These are phyloP conservation scores for Penstemon newberryi DNA, from an alignment of 257 asterid species.

Conservation along the genomic window DNA sequence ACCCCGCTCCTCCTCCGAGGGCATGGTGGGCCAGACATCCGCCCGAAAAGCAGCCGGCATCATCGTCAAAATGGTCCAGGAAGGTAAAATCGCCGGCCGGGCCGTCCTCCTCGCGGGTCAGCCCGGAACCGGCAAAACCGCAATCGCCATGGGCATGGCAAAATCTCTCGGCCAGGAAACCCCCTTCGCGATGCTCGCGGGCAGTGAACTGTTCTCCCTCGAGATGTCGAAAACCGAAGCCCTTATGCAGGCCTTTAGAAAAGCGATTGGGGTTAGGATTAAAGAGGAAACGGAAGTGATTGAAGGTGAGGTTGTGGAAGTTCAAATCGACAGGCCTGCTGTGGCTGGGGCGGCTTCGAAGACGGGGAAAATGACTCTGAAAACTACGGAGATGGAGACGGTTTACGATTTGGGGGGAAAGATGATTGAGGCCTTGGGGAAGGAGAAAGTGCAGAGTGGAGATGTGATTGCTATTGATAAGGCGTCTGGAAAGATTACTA, in stretches of 20 bases:
- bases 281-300: slow-evolving; percentile 89
- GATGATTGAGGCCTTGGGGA: slow-evolving; percentile 91
- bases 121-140: slow-evolving; percentile 86
- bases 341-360: slow-evolving; percentile 76
- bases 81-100: slow-evolving; percentile 78
- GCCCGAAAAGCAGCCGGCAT: slow-evolving; percentile 91
- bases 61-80: slow-evolving; percentile 78
- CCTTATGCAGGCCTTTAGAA: slow-evolving; percentile 87
- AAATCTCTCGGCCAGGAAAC: slow-evolving; percentile 85
- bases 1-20: slow-evolving; percentile 71
- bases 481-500: slow-evolving; percentile 84
- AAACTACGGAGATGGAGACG: slow-evolving; percentile 92
- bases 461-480: slow-evolving; percentile 89
- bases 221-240: slow-evolving; percentile 94
- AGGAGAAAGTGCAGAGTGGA: slow-evolving; percentile 94
- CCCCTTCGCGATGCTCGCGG: slow-evolving; percentile 90
- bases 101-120: slow-evolving; percentile 83
- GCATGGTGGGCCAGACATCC: slow-evolving; percentile 80
- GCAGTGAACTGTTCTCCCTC: slow-evolving; percentile 82
- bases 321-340: slow-evolving; percentile 77
- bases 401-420: slow-evolving; percentile 83
- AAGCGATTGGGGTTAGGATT: slow-evolving; percentile 79
- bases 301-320: slow-evolving; percentile 91
- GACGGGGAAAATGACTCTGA: slow-evolving; percentile 79
- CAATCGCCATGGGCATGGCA: slow-evolving; percentile 94